Conservation (phyloP, 2,329 filamentous ascomycete species). For the Fusarium bactridioides region DNA sequence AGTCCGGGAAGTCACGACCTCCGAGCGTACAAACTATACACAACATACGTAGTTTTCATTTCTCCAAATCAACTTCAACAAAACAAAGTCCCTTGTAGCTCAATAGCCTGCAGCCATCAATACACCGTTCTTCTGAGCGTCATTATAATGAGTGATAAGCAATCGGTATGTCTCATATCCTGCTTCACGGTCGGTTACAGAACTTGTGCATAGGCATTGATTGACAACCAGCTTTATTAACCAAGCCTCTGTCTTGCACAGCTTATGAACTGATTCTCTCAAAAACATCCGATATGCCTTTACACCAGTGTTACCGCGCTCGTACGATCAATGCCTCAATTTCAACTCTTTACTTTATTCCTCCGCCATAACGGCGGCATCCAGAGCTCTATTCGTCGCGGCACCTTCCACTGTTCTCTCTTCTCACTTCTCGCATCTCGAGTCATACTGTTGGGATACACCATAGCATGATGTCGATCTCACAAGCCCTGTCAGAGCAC, state of each 20-base stretch:
- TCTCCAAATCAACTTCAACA: background rate
- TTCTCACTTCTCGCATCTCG: constrained; percentile 2
- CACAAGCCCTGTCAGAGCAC: constrained; percentile 10
- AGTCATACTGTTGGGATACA: background rate
- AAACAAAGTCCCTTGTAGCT: background rate
- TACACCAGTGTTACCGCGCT: constrained; percentile 25
- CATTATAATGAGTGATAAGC: background rate
- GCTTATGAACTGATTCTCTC: background rate
- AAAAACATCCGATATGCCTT: constrained; percentile 4
- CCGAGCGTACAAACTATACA: constrained; percentile 7
- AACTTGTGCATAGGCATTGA: background rate
- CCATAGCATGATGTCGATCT: background rate
- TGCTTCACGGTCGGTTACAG: background rate
- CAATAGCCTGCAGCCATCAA: background rate
- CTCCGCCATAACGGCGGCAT: background rate
- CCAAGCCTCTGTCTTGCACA: background rate
- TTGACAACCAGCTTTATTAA: background rate
- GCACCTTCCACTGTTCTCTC: background rate
- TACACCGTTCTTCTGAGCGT: background rate
- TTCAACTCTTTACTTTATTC: background rate
- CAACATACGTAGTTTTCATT: background rate
- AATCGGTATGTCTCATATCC: background rate
- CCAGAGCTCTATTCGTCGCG: background rate
- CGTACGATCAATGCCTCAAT: constrained; percentile 12
- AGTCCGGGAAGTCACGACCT: constrained; percentile 14